These are phyloP conservation scores for Botrytis fragariae DNA, from an alignment of 2,329 filamentous ascomycete genomes.

Conservation along the genomic window DNA sequence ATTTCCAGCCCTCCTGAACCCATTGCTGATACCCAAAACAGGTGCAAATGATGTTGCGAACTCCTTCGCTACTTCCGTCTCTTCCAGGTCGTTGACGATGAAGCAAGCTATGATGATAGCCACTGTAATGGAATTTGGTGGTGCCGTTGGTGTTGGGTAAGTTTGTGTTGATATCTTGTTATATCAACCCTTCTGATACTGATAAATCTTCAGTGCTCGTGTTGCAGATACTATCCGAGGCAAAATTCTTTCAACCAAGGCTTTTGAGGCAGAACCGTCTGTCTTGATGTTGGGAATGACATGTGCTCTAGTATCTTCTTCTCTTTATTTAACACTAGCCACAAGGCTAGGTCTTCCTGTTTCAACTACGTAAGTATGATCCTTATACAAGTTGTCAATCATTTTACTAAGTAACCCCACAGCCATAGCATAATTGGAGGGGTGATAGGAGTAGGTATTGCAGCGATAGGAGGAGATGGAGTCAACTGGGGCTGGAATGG, in stretches of 20 bases:
- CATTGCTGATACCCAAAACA: neutral
- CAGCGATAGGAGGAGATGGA: slow-evolving; percentile 57
- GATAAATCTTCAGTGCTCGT: slow-evolving; percentile 57
- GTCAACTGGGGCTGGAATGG: slow-evolving; percentile 65
- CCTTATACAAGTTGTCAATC: neutral
- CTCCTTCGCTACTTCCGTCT: slow-evolving; percentile 77
- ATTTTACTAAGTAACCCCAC: neutral
- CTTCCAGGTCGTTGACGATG: slow-evolving; percentile 72
- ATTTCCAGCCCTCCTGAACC: neutral
- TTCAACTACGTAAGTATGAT: slow-evolving; percentile 54
- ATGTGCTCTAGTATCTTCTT: slow-evolving; percentile 62
- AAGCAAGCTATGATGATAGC: slow-evolving; percentile 66
- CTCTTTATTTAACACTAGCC: slow-evolving; percentile 78
- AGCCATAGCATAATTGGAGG: slow-evolving; percentile 66
- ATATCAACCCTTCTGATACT: neutral
- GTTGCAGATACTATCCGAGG: slow-evolving; percentile 79
- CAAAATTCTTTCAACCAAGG: slow-evolving; percentile 61
- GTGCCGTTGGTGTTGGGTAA: slow-evolving; percentile 50
- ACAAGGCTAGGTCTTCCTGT: slow-evolving; percentile 71
- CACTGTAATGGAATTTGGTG: slow-evolving; percentile 65
- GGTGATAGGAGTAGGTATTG: slow-evolving; percentile 67
- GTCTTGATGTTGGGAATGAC: slow-evolving; percentile 69
- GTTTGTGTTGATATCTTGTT: neutral
- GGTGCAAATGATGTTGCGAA: slow-evolving; percentile 75
- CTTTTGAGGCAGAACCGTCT: slow-evolving; percentile 59